Percentiles rank a stretch among this genome's conserved stretches.
Conservation (phyloP, 148 eudicot species). For the Suaeda aralocaspica region DNA sequence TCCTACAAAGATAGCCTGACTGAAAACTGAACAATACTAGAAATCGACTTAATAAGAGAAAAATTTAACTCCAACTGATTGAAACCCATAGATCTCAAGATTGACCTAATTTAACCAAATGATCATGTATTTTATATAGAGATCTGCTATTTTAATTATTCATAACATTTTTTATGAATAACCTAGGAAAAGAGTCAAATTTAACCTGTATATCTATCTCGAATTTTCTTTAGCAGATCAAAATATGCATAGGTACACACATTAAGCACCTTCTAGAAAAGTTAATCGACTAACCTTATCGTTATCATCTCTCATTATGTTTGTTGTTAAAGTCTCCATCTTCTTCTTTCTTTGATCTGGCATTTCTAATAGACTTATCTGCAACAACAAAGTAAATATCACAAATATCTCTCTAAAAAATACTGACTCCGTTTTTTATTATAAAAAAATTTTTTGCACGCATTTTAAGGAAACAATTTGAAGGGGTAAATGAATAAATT, state of each 20-base stretch:
- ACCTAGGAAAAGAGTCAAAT: too few relatives aligned
- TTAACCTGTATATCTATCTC: too few relatives aligned
- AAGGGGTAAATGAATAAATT: too few relatives aligned
- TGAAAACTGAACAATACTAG: background rate
- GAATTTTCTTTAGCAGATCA: too few relatives aligned
- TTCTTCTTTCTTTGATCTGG: constrained; percentile 59
- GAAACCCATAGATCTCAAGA: background rate
- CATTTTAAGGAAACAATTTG: too few relatives aligned
- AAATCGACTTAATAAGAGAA: background rate
- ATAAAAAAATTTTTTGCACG: too few relatives aligned
- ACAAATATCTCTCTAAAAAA: too few relatives aligned
- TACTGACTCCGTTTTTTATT: too few relatives aligned
- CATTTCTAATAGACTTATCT: constrained; percentile 85
- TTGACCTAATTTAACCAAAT: background rate
- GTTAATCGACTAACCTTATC: constrained; percentile 56
- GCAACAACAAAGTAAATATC: constrained; percentile 25
- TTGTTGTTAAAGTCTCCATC: constrained; percentile 56
- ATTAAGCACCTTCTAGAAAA: background rate
- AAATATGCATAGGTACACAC: background rate
- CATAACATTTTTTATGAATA: too few relatives aligned
- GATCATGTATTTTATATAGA: background rate
- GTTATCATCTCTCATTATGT: constrained; percentile 77
- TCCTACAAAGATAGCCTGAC: background rate
- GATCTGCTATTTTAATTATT: too few relatives aligned
- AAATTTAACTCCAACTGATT: background rate